Conservation (phyloP, 306 rosid genomes). For the Calophaca sinica region DNA sequence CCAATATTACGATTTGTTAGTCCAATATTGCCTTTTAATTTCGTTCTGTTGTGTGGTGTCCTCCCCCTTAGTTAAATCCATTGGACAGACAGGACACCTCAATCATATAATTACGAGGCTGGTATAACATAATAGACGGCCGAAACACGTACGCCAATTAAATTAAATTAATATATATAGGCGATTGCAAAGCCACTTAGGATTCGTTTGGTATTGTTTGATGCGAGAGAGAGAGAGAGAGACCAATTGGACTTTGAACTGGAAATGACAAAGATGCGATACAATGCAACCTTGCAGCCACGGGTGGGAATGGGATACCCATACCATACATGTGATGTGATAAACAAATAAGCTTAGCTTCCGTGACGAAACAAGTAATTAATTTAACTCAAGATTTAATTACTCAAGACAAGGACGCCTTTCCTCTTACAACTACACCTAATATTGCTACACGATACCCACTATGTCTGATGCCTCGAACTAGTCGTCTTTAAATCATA, state of each 20-base stretch:
- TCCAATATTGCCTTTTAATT: too few relatives aligned
- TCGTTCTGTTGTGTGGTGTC: too few relatives aligned
- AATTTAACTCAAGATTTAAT: constrained; percentile 14
- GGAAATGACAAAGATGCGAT: not conserved
- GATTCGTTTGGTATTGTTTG: not conserved
- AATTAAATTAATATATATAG: not conserved
- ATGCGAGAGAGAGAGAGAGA: not conserved
- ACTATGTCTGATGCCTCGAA: constrained; percentile 4
- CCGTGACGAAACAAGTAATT: constrained; percentile 29
- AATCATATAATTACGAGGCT: not conserved
- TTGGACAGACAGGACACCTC: too few relatives aligned
- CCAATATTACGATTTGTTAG: too few relatives aligned
- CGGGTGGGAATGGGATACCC: not conserved
- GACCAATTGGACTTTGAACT: too few relatives aligned
- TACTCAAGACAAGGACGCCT: constrained; percentile 10
- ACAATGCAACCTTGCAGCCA: constrained; percentile 9
- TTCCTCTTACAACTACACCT: not conserved
- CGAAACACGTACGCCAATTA: constrained; percentile 25
- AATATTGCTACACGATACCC: constrained; percentile 28
- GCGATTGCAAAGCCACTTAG: constrained; percentile 12
- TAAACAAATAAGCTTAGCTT: constrained; percentile 5
- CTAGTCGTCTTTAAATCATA: constrained; percentile 12
- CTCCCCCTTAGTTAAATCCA: too few relatives aligned
- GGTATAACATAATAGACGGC: constrained; percentile 5
- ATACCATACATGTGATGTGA: too few relatives aligned